Conservation (phyloP, 305 asterid genomes). For the Fraxinus dipetala region DNA sequence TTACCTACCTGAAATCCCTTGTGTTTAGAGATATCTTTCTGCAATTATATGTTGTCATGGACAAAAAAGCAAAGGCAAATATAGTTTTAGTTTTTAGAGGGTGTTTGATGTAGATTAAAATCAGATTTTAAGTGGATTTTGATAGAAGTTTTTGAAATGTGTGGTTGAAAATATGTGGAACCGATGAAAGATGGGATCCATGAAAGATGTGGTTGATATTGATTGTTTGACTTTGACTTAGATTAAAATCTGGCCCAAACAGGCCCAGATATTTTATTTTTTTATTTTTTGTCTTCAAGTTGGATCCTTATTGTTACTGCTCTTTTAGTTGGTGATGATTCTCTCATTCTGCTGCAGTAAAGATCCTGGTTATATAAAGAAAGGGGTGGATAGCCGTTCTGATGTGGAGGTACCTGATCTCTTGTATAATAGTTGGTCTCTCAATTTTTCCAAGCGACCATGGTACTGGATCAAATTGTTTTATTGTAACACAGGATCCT, state of each 20-base stretch:
- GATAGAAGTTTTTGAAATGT: too few relatives aligned
- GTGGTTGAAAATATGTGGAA: too few relatives aligned
- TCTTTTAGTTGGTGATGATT: slow-evolving; percentile 24
- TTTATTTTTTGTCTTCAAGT: slow-evolving; percentile 3
- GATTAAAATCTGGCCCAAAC: too few relatives aligned
- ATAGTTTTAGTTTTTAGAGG: background rate
- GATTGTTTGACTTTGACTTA: too few relatives aligned
- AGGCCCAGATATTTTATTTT: too few relatives aligned
- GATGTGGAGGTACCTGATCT: slow-evolving; percentile 60
- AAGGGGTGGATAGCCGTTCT: slow-evolving; percentile 36
- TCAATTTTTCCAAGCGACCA: background rate
- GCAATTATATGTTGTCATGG: background rate
- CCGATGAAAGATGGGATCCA: too few relatives aligned
- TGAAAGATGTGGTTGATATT: too few relatives aligned
- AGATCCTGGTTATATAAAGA: slow-evolving; percentile 82
- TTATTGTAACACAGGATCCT: slow-evolving; percentile 57
- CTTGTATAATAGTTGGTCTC: slow-evolving; percentile 15
- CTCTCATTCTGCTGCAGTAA: slow-evolving; percentile 58
- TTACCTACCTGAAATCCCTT: background rate
- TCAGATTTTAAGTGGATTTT: too few relatives aligned
- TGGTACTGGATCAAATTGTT: slow-evolving; percentile 20
- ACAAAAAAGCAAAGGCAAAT: background rate
- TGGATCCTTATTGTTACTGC: slow-evolving; percentile 15
- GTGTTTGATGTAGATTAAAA: too few relatives aligned
- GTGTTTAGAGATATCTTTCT: background rate